Conservation (phyloP, 1,139 yeast species). For the Geotrichum fermentans region DNA sequence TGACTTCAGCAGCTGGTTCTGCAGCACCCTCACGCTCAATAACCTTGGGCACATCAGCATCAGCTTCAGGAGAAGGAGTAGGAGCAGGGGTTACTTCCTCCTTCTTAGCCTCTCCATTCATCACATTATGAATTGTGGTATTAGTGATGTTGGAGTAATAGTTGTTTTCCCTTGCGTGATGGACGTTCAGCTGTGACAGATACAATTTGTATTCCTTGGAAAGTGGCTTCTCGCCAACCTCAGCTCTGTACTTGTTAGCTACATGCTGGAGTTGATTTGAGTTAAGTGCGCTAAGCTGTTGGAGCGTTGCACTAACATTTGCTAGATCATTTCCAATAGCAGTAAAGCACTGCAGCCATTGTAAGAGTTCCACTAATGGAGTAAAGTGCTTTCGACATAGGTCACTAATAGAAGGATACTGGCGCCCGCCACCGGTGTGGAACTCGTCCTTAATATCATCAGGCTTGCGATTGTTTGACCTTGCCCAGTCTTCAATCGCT, state of each 20-base stretch:
- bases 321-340: slow-evolving; percentile 53
- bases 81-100: slow-evolving; percentile 16
- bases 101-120: slow-evolving; percentile 17
- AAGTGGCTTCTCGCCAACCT: slow-evolving; percentile 60
- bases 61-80: neutral
- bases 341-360: slow-evolving; percentile 88
- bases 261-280: slow-evolving; percentile 67
- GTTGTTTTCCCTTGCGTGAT: slow-evolving; percentile 28
- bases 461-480: slow-evolving; percentile 65
- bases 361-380: slow-evolving; percentile 74
- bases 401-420: slow-evolving; percentile 37
- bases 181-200: slow-evolving; percentile 33
- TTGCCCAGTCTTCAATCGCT: slow-evolving; percentile 86
- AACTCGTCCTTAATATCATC: slow-evolving; percentile 38
- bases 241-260: slow-evolving; percentile 75
- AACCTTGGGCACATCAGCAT: slow-evolving; percentile 13
- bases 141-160: slow-evolving; percentile 24
- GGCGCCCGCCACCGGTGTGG: slow-evolving; percentile 25
- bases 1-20: neutral
- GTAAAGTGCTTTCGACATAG: slow-evolving; percentile 63
- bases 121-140: slow-evolving; percentile 18
- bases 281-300: slow-evolving; percentile 49
- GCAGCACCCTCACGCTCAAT: slow-evolving; percentile 5
- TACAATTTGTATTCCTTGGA: slow-evolving; percentile 38
- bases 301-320: slow-evolving; percentile 49